Evolutionary conservation across 1,284 basidiomycete genomes (phyloP).

Genomic region (Kwoniella shivajii): DNA sequence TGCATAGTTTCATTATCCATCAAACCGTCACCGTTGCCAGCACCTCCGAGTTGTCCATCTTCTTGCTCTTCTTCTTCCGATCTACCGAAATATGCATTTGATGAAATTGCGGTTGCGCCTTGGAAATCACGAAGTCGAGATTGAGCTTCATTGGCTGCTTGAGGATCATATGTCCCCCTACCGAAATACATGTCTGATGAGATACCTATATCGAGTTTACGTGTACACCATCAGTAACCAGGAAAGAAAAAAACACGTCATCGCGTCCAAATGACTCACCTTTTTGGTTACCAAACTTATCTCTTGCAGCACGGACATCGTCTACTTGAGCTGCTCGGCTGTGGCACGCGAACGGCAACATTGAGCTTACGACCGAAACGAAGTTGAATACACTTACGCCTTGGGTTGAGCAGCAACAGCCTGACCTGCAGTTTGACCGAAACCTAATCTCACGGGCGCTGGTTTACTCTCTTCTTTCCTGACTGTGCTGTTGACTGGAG

Average conservation of each 20-base stretch:
- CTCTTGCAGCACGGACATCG: conserved; percentile 72
- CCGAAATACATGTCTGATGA: conserved; percentile 98
- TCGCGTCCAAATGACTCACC: conserved; percentile 41
- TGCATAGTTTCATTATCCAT: conserved; percentile 66
- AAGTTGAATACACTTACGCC: conserved; percentile 54
- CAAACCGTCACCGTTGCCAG: conserved; percentile 62
- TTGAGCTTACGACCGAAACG: too few relatives aligned
- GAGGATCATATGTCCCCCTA: conserved; percentile 82
- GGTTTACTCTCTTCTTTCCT: conserved; percentile 39
- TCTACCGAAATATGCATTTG: conserved; percentile 91
- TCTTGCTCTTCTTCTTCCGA: conserved; percentile 70
- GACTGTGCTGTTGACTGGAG: conserved; percentile 36
- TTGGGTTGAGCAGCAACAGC: conserved; percentile 56
- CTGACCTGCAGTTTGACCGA: conserved; percentile 72
- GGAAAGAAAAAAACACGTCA: neutral
- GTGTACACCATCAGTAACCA: neutral
- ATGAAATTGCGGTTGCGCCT: conserved; percentile 91
- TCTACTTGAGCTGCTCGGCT: conserved; percentile 59
- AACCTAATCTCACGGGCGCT: conserved; percentile 65
- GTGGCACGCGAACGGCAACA: too few relatives aligned
- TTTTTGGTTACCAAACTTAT: conserved; percentile 90
- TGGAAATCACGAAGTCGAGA: conserved; percentile 80
- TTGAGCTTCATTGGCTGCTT: conserved; percentile 73
- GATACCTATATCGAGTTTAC: conserved; percentile 74
- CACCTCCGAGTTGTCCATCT: conserved; percentile 46